Evolutionary conservation across 768 basidiomycete genomes (phyloP).

Genomic region (Phlebiopsis flavidoalba): DNA sequence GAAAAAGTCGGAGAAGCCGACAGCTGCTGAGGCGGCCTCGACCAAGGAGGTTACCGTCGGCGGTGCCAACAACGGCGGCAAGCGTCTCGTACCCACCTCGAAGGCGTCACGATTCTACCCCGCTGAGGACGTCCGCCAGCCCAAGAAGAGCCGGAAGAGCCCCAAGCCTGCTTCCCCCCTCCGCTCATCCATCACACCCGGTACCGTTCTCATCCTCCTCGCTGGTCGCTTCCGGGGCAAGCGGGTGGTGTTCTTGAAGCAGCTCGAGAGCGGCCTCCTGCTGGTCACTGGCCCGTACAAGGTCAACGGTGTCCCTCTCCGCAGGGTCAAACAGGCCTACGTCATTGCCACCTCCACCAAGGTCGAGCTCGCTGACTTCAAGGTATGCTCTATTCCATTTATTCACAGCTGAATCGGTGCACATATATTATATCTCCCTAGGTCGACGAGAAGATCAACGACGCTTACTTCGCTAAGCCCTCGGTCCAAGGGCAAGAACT

Average conservation of each 20-base stretch:
- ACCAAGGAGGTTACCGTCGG: slow-evolving; percentile 78
- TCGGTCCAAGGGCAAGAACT: slow-evolving; percentile 59
- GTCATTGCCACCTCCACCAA: slow-evolving; percentile 97
- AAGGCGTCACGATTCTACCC: slow-evolving; percentile 93
- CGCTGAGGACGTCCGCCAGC: slow-evolving; percentile 87
- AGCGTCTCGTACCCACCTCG: slow-evolving; percentile 77
- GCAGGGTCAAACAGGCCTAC: slow-evolving; percentile 98
- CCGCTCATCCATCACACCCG: slow-evolving; percentile 86
- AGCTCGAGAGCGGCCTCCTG: slow-evolving; percentile 85
- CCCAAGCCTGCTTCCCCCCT: slow-evolving; percentile 73
- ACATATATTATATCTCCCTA: slow-evolving; percentile 23
- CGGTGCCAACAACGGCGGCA: slow-evolving; percentile 87
- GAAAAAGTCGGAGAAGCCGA: slow-evolving; percentile 71
- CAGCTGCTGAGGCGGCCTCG: slow-evolving; percentile 51
- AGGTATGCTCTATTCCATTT: slow-evolving; percentile 43
- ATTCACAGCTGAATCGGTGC: slow-evolving; percentile 1
- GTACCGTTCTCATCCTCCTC: slow-evolving; percentile 92
- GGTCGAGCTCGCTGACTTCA: slow-evolving; percentile 70
- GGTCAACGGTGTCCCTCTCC: slow-evolving; percentile 96
- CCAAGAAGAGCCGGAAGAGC: slow-evolving; percentile 90
- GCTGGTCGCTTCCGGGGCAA: slow-evolving; percentile 98
- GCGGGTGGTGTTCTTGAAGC: slow-evolving; percentile 97
- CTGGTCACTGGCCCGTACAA: slow-evolving; percentile 97
- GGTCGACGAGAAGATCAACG: slow-evolving; percentile 89
- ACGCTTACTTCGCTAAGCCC: slow-evolving; percentile 91